A percentile compares a stretch with the other conserved stretches of the same genome.
phyloP scores from a whole-genome alignment of 768 basidiomycete genomes.

The Antrodiella citrinella region DNA sequence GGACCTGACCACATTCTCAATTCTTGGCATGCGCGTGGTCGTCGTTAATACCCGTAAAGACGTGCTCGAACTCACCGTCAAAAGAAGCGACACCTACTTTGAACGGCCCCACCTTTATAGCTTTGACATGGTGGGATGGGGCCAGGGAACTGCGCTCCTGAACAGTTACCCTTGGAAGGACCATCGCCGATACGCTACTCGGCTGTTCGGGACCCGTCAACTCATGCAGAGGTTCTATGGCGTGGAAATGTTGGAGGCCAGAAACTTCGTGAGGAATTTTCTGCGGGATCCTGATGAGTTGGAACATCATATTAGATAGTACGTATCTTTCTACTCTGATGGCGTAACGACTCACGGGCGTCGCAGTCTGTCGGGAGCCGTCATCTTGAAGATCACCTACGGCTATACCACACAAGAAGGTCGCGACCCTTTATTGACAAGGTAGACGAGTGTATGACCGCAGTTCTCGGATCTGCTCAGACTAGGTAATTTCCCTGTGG shows the following conservation, averaged over 20 bases:
- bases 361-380: conserved; percentile 7
- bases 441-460: conserved; percentile 23
- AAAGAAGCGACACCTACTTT: background rate
- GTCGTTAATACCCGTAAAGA: background rate
- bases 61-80: background rate
- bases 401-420: conserved; percentile 19
- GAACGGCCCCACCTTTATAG: background rate
- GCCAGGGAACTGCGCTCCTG: background rate
- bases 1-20: too few species aligned
- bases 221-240: background rate
- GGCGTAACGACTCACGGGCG: too few species aligned
- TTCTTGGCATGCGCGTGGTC: background rate
- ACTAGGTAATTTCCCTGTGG: conserved; percentile 24
- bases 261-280: background rate
- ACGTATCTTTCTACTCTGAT: background rate
- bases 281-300: conserved; percentile 13
- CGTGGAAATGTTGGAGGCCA: background rate
- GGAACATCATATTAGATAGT: conserved; percentile 17
- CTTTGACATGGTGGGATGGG: background rate
- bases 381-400: conserved; percentile 11
- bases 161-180: background rate
- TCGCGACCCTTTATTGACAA: conserved; percentile 31
- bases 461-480: conserved; percentile 17
- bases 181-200: background rate
- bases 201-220: background rate